Percentiles rank a stretch among this genome's conserved stretches.
Conservation (phyloP, 345 rosid species). For the Eucalyptus marginata region DNA sequence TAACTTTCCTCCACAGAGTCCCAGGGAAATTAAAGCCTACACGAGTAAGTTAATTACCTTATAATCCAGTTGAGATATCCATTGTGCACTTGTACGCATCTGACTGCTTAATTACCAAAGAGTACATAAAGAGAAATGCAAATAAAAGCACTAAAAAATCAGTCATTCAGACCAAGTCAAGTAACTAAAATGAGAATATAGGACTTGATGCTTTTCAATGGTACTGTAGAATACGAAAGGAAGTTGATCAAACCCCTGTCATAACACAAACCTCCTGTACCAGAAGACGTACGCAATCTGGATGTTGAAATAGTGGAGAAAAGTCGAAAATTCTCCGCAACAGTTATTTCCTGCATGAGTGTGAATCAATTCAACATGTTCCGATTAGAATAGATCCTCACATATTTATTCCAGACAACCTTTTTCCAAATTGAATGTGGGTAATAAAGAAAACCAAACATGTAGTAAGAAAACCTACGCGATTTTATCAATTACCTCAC, state of each 20-base stretch:
- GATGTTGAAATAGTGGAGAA: constrained; percentile 78
- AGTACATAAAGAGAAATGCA: neutral
- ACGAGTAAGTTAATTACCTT: neutral
- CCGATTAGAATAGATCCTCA: neutral
- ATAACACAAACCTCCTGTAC: constrained; percentile 36
- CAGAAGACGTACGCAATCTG: constrained; percentile 26
- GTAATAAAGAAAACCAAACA: neutral
- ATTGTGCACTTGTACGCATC: neutral
- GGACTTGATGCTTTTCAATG: neutral
- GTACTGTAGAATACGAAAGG: neutral
- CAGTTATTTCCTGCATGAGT: constrained; percentile 63
- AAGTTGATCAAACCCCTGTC: neutral
- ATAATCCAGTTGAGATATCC: neutral
- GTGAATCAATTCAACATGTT: neutral
- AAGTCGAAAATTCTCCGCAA: constrained; percentile 70
- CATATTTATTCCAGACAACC: neutral
- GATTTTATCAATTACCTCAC: constrained; percentile 45
- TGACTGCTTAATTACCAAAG: neutral
- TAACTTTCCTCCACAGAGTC: constrained; percentile 74
- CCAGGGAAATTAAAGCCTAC: constrained; percentile 60
- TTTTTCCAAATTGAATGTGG: neutral
- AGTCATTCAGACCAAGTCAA: neutral
- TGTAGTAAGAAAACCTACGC: neutral
- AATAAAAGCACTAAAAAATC: neutral
- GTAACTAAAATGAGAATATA: neutral